Base-by-base conservation (phyloP, 768 basidiomycete genomes). In the Zangia roseola region DNA sequence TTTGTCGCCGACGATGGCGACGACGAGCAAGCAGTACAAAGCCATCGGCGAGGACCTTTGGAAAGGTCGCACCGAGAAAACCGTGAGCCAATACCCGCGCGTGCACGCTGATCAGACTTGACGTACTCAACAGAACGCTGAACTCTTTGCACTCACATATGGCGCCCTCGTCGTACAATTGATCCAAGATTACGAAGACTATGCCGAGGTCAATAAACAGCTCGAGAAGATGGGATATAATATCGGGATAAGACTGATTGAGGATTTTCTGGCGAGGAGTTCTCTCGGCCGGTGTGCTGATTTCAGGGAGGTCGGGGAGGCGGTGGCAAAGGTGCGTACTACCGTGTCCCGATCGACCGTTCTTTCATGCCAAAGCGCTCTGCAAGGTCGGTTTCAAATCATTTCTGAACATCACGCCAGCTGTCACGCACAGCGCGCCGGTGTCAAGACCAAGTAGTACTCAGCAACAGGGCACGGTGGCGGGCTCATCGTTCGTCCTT, bases 161-260 rank as follows among this genome's bases (percentile, higher is more conserved):
- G 97, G 97, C 43, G 94, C 94, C 20, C 82, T 98, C 43, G 97
- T 99, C 40, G 93, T 98, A 28, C 97, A 99, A 72, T 81, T 99
- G 53, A 94, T 98, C 54, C 97, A 98, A 64, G 97, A 99, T 69
- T 98, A 97, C 62, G 97, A 99, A 63, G 94, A 99, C 74, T 98
- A 97, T 64, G 79, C 79, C 13, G 92, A 95, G 66, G 90, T 92
- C 54, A 92, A 92, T 69, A 94, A 91, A 68, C 94, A 99, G 67
- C 84, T 99, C 3, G 95, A 99, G 61, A 95, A 94, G 74, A 98
- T 97, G 95, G 97, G 97, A 4, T 97, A 97, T 70, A 97, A 94
- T 65, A 98, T 99, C 50, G 97, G 97, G 23, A 95, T 86, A 20
- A 78, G 97, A 33, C 72, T 99, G 45, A 97, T 99, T 49, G 97